Percentiles rank a stretch among this genome's conserved stretches.
These are phyloP conservation scores for Rhodocollybia butyracea DNA, from an alignment of 768 basidiomycete genomes.

Conservation along the genomic window DNA sequence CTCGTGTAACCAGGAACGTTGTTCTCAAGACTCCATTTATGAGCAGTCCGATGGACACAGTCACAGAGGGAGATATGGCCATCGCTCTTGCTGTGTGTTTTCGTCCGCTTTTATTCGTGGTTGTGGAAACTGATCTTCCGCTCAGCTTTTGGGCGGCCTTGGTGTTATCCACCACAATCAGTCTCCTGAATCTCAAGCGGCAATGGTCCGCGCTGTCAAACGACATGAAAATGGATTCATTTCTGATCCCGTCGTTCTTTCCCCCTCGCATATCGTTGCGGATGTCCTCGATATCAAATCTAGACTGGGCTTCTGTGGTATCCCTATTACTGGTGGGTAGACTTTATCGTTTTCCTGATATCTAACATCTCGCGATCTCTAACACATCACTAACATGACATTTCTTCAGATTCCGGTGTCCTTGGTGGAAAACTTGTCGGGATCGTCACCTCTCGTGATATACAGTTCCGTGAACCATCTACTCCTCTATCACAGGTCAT, in stretches of 20 bases:
- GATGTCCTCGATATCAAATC: slow-evolving; percentile 94
- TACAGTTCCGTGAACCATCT: slow-evolving; percentile 80
- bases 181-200: slow-evolving; percentile 77
- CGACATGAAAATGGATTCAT: slow-evolving; percentile 99
- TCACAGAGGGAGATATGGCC: slow-evolving; percentile 93
- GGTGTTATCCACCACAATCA: slow-evolving; percentile 99
- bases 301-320: slow-evolving; percentile 90
- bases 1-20: slow-evolving; percentile 87
- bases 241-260: slow-evolving; percentile 87
- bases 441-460: slow-evolving; percentile 94
- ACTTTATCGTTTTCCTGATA: slow-evolving; percentile 18
- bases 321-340: slow-evolving; percentile 91
- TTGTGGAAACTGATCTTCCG: slow-evolving; percentile 11
- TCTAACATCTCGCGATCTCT: slow-evolving; percentile 20
- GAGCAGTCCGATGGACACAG: slow-evolving; percentile 99
- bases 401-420: slow-evolving; percentile 68
- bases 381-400: slow-evolving; percentile 17
- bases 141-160: slow-evolving; percentile 86
- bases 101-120: slow-evolving; percentile 8
- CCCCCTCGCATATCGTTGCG: slow-evolving; percentile 72
- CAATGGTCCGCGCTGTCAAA: slow-evolving; percentile 97
- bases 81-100: slow-evolving; percentile 81
- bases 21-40: slow-evolving; percentile 92
- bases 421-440: slow-evolving; percentile 92
- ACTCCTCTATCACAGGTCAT: slow-evolving; percentile 79